Percentiles rank a stretch among this genome's conserved stretches.
Evolutionary conservation across 2,329 filamentous ascomycete genomes (phyloP).

Genomic region (Apiospora phragmitis): DNA sequence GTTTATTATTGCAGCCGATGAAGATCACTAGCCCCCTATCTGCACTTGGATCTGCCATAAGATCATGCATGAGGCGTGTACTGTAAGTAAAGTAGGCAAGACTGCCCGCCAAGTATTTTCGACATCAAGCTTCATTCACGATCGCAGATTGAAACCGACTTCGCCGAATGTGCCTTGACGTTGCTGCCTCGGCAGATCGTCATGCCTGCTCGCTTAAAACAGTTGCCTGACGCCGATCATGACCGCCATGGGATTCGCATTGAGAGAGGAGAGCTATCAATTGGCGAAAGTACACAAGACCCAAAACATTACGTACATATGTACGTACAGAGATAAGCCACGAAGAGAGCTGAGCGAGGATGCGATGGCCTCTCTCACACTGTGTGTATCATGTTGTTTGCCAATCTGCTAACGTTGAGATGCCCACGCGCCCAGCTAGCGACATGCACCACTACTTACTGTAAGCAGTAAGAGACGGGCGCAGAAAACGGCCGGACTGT

Average conservation of each 20-base stretch:
- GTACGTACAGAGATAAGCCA: not conserved
- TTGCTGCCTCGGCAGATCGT: not conserved
- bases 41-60: not conserved
- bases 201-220: not conserved
- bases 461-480: constrained; percentile 4
- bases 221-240: not conserved
- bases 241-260: not conserved
- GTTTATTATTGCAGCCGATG: not conserved
- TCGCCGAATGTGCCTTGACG: not conserved
- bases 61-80: not conserved
- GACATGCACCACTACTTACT: not conserved
- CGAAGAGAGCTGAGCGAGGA: not conserved
- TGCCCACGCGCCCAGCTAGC: not conserved
- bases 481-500: constrained; percentile 1
- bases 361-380: not conserved
- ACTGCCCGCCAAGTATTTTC: not conserved
- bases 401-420: not conserved
- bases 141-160: not conserved
- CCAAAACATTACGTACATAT: not conserved
- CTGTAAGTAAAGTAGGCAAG: not conserved
- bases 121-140: not conserved
- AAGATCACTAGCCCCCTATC: not conserved
- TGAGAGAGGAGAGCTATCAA: not conserved
- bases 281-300: not conserved
- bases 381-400: constrained; percentile 2